A percentile compares a stretch with the other conserved stretches of the same genome.
These are phyloP conservation scores for Silene uniflora DNA, from an alignment of 148 eudicot genomes.

Conservation along the genomic window DNA sequence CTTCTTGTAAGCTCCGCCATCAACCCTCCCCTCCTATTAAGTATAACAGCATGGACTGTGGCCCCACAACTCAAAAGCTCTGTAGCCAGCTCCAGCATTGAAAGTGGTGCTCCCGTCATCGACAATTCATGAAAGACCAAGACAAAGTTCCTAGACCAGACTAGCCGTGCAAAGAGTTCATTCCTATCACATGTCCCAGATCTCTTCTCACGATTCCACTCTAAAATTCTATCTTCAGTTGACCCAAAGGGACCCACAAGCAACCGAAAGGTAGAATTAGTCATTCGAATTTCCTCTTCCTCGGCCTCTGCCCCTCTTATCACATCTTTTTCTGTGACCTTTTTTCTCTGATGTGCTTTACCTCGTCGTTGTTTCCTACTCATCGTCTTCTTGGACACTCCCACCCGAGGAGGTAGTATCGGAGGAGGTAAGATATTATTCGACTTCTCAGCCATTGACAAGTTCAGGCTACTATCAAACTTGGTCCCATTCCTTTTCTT, in stretches of 20 bases:
- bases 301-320: slow-evolving; percentile 38
- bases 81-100: slow-evolving; percentile 94
- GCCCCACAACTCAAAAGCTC: slow-evolving; percentile 98
- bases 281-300: slow-evolving; percentile 63
- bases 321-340: slow-evolving; percentile 26
- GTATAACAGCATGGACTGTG: slow-evolving; percentile 76
- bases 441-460: slow-evolving; percentile 30
- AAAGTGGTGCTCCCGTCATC: slow-evolving; percentile 97
- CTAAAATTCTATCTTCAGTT: slow-evolving; percentile 67
- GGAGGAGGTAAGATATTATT: slow-evolving; percentile 30
- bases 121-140: slow-evolving; percentile 92
- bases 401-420: slow-evolving; percentile 29
- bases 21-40: slow-evolving; percentile 84
- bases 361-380: slow-evolving; percentile 46
- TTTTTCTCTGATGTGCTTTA: slow-evolving; percentile 38
- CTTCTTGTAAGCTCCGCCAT: slow-evolving; percentile 83
- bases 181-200: slow-evolving; percentile 91
- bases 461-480: slow-evolving; percentile 24
- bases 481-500: slow-evolving; percentile 20
- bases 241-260: slow-evolving; percentile 94
- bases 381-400: slow-evolving; percentile 36
- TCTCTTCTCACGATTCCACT: slow-evolving; percentile 95
- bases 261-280: slow-evolving; percentile 64
- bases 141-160: slow-evolving; percentile 93
- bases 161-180: slow-evolving; percentile 82